Base-by-base conservation (phyloP, 371 early-diverging fungal species). In the Dichotomocladium elegans region DNA sequence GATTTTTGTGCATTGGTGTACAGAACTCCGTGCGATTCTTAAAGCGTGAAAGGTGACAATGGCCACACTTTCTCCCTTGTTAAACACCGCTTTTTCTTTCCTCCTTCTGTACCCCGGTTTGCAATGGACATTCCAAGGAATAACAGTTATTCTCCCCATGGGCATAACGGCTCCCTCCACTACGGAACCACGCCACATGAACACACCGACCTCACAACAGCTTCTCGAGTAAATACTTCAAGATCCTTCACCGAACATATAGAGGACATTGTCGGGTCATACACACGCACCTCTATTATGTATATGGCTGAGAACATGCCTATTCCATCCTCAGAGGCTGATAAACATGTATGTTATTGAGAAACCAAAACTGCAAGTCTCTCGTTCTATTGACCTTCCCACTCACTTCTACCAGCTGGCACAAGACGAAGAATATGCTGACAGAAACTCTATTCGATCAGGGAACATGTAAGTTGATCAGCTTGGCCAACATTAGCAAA, bases 231-330 rank as follows among this genome's bases (percentile, higher is more conserved):
- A 8, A 21, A 14, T 15, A 28, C 33, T 31, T 48, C 52, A 27
- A 25, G 54, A 35, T 68, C 74, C 3, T 53, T 70, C 29, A 52
- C 55, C 27, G 55, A 61, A 4, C 55, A 58, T 0, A 33, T 74
- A 9, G 66, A 57, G 28, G 47, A 52, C 31, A 67, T 74, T 62
- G 74, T 66, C 26, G 68, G 66, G 31, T 70, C 74, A 8, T 74
- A 74, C 30, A 66, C 74, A 2, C 63, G 74, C 24, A 56, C 74
- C 0, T 67, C 74, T 28, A 37, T 70, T 22, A 56, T 57, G 2
- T 70, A 65, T 48, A 60, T 70, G 56, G 68, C 71, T 0, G 70
- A 70, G 31, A 60, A 55, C 25, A 40, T 74, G 19, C 57, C 71
- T 7, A 17, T 60, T 7, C 57, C 37, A 19, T 31, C 56, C 5